Percentiles rank a stretch among this genome's conserved stretches.
phyloP scores from a whole-genome alignment of 441 rosid genomes.

The Brassica balearica region DNA sequence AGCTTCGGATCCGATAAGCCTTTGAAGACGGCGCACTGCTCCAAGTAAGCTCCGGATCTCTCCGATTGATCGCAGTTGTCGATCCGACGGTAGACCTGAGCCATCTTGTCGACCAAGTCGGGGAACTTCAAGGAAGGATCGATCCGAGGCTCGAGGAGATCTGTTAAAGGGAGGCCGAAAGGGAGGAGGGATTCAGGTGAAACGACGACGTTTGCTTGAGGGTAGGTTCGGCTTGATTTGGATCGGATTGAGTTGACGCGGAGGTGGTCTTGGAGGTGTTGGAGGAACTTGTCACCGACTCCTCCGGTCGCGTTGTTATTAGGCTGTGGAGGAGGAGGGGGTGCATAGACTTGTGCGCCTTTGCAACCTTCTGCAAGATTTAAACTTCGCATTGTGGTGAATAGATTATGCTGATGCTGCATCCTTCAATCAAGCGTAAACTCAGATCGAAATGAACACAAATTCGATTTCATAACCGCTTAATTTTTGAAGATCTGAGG shows the following conservation, averaged over 20 bases:
- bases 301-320: slow-evolving; percentile 43
- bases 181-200: slow-evolving; percentile 66
- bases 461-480: neutral
- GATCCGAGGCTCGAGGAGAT: slow-evolving; percentile 80
- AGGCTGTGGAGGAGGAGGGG: slow-evolving; percentile 43
- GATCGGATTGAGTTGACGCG: slow-evolving; percentile 61
- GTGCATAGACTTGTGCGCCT: slow-evolving; percentile 71
- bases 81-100: slow-evolving; percentile 61
- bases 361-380: slow-evolving; percentile 84
- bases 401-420: slow-evolving; percentile 82
- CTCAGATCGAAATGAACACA: neutral
- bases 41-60: slow-evolving; percentile 62
- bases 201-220: slow-evolving; percentile 36
- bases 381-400: slow-evolving; percentile 84
- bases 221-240: slow-evolving; percentile 53
- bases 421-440: slow-evolving; percentile 50
- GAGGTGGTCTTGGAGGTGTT: slow-evolving; percentile 75
- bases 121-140: slow-evolving; percentile 74
- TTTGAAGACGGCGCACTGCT: slow-evolving; percentile 73
- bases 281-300: slow-evolving; percentile 70
- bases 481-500: slow-evolving; percentile 38
- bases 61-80: slow-evolving; percentile 60
- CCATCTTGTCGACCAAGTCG: slow-evolving; percentile 72
- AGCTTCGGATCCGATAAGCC: slow-evolving; percentile 79
- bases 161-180: slow-evolving; percentile 70